Percentiles rank a stretch among this genome's conserved stretches.
Evolutionary conservation across 2,329 filamentous ascomycete species (phyloP).

Genomic region (Amauroascus niger): DNA sequence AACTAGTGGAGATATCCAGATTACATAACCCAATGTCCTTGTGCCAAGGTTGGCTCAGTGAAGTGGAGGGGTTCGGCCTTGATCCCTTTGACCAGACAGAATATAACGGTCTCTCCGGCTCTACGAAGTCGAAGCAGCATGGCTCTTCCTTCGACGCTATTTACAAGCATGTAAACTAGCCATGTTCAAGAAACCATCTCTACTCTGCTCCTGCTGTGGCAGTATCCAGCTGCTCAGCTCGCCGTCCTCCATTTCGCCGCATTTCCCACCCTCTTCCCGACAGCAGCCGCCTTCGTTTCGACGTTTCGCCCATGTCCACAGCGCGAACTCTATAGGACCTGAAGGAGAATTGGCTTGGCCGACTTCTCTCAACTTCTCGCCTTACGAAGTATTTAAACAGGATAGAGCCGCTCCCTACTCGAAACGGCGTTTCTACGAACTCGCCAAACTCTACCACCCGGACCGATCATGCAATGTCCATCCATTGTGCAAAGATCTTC

Average conservation of each 20-base stretch:
- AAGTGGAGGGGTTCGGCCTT: too few relatives aligned
- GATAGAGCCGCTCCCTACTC: slow-evolving; percentile 58
- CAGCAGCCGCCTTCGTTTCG: slow-evolving; percentile 14
- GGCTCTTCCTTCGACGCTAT: background rate
- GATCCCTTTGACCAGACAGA: background rate
- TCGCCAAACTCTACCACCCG: slow-evolving; percentile 94
- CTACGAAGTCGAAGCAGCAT: background rate
- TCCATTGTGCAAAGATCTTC: slow-evolving; percentile 38
- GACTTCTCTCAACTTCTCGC: slow-evolving; percentile 47
- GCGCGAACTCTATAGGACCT: slow-evolving; percentile 22
- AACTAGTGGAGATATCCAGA: too few relatives aligned
- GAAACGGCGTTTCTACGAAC: slow-evolving; percentile 75
- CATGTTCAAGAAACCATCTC: slow-evolving; percentile 41
- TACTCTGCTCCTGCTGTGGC: slow-evolving; percentile 32
- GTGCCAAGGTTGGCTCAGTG: too few relatives aligned
- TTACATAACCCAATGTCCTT: background rate
- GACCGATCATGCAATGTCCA: slow-evolving; percentile 51
- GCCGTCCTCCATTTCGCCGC: slow-evolving; percentile 20
- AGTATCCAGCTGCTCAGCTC: slow-evolving; percentile 30
- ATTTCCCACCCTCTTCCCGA: slow-evolving; percentile 22
- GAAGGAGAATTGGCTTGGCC: slow-evolving; percentile 34
- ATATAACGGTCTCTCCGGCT: background rate
- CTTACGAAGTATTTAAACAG: slow-evolving; percentile 76
- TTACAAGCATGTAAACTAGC: slow-evolving; percentile 28
- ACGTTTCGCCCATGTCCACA: slow-evolving; percentile 31